Conservation (phyloP, 768 basidiomycete species). For the Tricholoma bakamatsutake region DNA sequence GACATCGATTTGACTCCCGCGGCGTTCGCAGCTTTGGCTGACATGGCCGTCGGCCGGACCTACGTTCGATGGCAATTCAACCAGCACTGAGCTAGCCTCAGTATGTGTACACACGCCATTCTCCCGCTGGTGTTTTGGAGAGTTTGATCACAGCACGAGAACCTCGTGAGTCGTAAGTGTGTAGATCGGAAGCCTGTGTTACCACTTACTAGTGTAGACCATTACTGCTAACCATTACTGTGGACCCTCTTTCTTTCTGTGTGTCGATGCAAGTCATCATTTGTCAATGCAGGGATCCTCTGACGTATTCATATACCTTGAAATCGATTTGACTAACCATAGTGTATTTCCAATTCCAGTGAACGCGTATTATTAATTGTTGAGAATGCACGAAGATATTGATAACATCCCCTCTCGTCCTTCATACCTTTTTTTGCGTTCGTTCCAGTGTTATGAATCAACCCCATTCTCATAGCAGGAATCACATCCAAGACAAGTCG, state of each 20-base stretch:
- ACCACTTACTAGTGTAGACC: background rate
- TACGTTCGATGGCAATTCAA: conserved; percentile 37
- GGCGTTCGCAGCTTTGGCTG: conserved; percentile 23
- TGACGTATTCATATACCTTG: no score
- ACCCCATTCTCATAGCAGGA: no score
- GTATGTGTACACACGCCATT: background rate
- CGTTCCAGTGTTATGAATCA: no score
- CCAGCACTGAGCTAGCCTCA: conserved; percentile 8
- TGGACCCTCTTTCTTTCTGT: background rate
- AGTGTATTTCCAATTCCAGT: no score
- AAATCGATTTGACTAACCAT: no score
- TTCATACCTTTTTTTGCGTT: no score
- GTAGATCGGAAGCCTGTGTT: background rate
- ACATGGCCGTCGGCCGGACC: conserved; percentile 18
- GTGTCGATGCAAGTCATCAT: no score
- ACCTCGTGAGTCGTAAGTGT: background rate
- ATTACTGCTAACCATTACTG: background rate
- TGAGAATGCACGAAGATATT: no score
- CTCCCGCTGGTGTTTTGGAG: background rate
- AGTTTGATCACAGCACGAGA: background rate
- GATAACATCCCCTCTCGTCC: no score
- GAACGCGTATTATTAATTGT: no score
- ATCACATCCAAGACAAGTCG: no score
- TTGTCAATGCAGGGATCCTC: no score
- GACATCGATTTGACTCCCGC: conserved; percentile 26